Conservation (phyloP, 441 rosid genomes). For the Populus hybrid region DNA sequence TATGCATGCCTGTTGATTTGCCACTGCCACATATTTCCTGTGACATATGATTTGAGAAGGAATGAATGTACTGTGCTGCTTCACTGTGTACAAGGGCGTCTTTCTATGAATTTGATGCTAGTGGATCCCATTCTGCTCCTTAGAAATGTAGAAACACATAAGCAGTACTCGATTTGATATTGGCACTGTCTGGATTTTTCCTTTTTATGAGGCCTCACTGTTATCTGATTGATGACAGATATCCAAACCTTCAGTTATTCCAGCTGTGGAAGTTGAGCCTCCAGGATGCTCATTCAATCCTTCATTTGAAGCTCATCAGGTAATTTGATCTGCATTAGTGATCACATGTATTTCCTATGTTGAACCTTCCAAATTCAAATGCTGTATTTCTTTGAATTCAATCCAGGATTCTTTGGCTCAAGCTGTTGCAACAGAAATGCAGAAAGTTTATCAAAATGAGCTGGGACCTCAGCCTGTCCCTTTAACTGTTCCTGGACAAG, state of each 20-base stretch:
- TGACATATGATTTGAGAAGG: background rate
- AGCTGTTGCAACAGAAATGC: constrained; percentile 94
- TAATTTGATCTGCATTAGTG: too few species aligned
- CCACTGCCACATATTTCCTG: background rate
- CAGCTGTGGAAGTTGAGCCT: constrained; percentile 89
- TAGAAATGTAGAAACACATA: background rate
- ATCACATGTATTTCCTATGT: constrained; percentile 13
- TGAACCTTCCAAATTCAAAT: background rate
- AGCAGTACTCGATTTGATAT: background rate
- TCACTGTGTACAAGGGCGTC: background rate
- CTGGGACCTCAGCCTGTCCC: constrained; percentile 89
- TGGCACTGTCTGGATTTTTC: background rate
- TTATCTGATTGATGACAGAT: constrained; percentile 20
- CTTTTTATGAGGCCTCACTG: background rate
- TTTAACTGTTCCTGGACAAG: constrained; percentile 50
- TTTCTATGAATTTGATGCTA: background rate
- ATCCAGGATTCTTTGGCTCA: constrained; percentile 74
- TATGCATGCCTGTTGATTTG: background rate
- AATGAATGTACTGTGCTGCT: background rate
- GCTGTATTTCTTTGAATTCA: constrained; percentile 1
- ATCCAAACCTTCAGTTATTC: constrained; percentile 56
- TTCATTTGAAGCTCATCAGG: too few species aligned
- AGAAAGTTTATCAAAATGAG: constrained; percentile 43
- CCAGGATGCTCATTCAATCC: constrained; percentile 80
- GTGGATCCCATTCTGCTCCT: background rate